Evolutionary conservation across 495 filamentous ascomycete species (phyloP).

Genomic region (Penicillium pancosmium): DNA sequence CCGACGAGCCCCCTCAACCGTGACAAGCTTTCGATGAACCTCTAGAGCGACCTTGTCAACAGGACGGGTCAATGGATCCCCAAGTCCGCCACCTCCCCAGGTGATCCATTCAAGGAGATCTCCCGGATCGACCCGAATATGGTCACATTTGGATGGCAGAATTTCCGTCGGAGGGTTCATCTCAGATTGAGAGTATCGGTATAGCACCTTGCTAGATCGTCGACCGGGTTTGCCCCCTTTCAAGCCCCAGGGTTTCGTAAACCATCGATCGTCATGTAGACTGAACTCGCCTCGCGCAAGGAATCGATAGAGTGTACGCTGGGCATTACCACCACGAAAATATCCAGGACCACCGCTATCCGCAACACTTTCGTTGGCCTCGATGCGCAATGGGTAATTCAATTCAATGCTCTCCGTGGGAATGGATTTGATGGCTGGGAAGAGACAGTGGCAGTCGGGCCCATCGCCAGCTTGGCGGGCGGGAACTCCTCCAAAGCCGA

Average conservation of each 20-base stretch:
- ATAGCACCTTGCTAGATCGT: constrained; percentile 45
- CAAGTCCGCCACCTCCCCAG: constrained; percentile 54
- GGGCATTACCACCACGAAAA: constrained; percentile 52
- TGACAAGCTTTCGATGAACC: constrained; percentile 51
- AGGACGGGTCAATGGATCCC: constrained; percentile 50
- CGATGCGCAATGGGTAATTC: constrained; percentile 52
- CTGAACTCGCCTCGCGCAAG: constrained; percentile 49
- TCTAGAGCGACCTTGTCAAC: constrained; percentile 49
- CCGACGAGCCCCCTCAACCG: constrained; percentile 41
- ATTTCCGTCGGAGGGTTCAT: constrained; percentile 30
- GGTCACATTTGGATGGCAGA: constrained; percentile 51
- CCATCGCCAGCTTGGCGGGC: constrained; percentile 52
- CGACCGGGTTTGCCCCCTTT: constrained; percentile 49
- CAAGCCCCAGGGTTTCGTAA: constrained; percentile 55
- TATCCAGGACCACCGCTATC: constrained; percentile 52
- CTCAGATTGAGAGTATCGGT: constrained; percentile 38
- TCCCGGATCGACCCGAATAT: constrained; percentile 47
- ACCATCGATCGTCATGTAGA: constrained; percentile 54
- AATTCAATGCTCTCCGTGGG: constrained; percentile 54
- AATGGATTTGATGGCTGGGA: constrained; percentile 55
- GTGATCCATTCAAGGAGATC: constrained; percentile 57
- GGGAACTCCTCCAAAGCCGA: constrained; percentile 54
- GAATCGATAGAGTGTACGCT: constrained; percentile 51
- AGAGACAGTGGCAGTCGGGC: constrained; percentile 54
- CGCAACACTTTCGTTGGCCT: constrained; percentile 51